Conservation (phyloP, 2,329 filamentous ascomycete genomes). For the Pezicula carpinea region DNA sequence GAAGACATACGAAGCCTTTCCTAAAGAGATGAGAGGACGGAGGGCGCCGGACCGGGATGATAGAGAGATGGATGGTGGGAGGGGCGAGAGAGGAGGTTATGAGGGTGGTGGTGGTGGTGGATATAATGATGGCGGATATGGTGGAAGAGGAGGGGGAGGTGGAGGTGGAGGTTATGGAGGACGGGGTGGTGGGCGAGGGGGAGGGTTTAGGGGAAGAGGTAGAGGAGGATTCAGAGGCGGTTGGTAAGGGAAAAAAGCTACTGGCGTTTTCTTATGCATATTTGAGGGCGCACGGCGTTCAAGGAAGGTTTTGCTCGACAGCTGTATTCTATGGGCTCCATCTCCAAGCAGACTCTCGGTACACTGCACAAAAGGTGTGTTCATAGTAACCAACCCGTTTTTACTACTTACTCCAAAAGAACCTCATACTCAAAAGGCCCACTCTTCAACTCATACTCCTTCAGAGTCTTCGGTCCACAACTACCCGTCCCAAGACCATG, state of each 20-base stretch:
- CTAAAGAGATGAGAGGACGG: conserved; percentile 77
- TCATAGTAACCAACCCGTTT: not conserved
- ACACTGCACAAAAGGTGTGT: not conserved
- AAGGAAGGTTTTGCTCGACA: not conserved
- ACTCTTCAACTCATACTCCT: conserved; percentile 40
- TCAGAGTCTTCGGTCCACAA: conserved; percentile 53
- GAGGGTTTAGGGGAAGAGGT: conserved; percentile 9
- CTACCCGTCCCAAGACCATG: conserved; percentile 59
- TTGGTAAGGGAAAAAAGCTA: conserved; percentile 14
- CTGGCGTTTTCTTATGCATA: conserved; percentile 11
- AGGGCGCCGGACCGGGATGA: conserved; percentile 49
- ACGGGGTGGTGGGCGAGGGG: conserved; percentile 21
- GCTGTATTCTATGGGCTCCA: conserved; percentile 3
- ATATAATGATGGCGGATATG: conserved; percentile 11
- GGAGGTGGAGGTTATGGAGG: conserved; percentile 15
- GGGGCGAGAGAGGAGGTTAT: conserved; percentile 35
- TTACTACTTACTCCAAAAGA: conserved; percentile 13
- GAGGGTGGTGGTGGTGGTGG: conserved; percentile 21
- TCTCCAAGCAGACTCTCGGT: not conserved
- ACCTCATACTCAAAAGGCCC: conserved; percentile 21
- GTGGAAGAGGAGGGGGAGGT: conserved; percentile 19
- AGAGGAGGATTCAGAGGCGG: conserved; percentile 20
- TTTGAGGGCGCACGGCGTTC: conserved; percentile 8
- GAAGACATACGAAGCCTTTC: conserved; percentile 83
- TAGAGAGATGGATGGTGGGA: conserved; percentile 28